Conservation (phyloP, 1,139 yeast species). For the Candida buenavistaensis region DNA sequence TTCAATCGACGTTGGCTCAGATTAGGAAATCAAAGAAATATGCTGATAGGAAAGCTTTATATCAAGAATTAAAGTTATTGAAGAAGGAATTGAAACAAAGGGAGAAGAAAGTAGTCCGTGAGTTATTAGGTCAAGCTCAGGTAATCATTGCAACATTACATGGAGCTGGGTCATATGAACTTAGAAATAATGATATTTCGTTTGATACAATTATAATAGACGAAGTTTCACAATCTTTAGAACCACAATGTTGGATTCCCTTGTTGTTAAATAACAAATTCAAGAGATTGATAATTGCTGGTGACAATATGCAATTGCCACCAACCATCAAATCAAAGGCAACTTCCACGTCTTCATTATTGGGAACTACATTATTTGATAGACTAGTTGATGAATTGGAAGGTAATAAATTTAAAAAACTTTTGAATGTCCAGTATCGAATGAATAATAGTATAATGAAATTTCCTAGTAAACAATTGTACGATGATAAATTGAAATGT, state of each 20-base stretch:
- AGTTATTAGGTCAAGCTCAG: conserved; percentile 57
- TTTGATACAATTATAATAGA: conserved; percentile 89
- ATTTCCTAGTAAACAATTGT: conserved; percentile 71
- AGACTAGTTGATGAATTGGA: conserved; percentile 59
- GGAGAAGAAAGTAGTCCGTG: conserved; percentile 63
- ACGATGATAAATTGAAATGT: conserved; percentile 63
- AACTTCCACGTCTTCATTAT: conserved; percentile 26
- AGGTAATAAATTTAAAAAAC: conserved; percentile 48
- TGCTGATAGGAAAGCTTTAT: conserved; percentile 63
- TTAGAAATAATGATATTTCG: conserved; percentile 39
- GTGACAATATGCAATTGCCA: conserved; percentile 86
- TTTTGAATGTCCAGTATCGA: conserved; percentile 77
- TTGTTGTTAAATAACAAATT: conserved; percentile 63
- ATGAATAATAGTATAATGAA: conserved; percentile 80
- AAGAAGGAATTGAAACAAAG: conserved; percentile 68
- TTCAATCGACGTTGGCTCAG: conserved; percentile 56
- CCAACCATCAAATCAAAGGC: conserved; percentile 57
- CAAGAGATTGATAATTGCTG: conserved; percentile 69
- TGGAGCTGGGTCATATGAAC: conserved; percentile 77
- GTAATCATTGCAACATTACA: conserved; percentile 85
- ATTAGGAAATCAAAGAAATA: conserved; percentile 67
- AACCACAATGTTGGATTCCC: conserved; percentile 98
- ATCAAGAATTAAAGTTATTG: conserved; percentile 66
- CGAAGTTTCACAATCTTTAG: conserved; percentile 92
- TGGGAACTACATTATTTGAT: conserved; percentile 70